A percentile compares a stretch with the other conserved stretches of the same genome.
These are phyloP conservation scores for Boletus rubescentipes DNA, from an alignment of 768 basidiomycete genomes.

Conservation along the genomic window DNA sequence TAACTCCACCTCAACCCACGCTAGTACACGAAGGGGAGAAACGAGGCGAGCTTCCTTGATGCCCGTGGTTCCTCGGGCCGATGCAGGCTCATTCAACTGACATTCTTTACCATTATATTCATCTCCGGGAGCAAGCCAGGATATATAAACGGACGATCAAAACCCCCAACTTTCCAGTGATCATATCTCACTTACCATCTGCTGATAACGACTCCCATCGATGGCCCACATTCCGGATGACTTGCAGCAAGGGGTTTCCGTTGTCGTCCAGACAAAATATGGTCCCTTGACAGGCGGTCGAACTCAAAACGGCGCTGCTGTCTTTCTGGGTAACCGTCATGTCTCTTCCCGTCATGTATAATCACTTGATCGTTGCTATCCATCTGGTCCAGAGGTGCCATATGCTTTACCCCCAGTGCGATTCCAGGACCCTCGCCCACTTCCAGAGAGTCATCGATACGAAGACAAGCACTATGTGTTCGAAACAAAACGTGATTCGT, in stretches of 20 bases:
- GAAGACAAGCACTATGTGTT: conserved; percentile 55
- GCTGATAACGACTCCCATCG: not conserved
- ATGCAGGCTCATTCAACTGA: not conserved
- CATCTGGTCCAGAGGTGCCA: conserved; percentile 53
- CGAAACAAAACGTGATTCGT: conserved; percentile 53
- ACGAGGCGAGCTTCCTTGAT: not conserved
- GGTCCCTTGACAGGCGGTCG: conserved; percentile 61
- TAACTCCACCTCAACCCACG: no score
- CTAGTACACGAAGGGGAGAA: not conserved
- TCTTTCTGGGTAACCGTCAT: conserved; percentile 54
- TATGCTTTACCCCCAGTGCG: conserved; percentile 65
- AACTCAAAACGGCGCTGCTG: conserved; percentile 56
- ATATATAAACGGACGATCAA: not conserved
- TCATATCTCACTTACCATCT: not conserved
- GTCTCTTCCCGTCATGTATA: not conserved
- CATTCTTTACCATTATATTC: not conserved
- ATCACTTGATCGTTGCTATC: not conserved
- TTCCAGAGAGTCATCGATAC: conserved; percentile 57
- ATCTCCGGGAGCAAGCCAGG: not conserved
- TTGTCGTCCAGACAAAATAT: conserved; percentile 48
- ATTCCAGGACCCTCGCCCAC: conserved; percentile 61
- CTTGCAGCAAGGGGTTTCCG: not conserved
- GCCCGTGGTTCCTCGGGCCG: not conserved
- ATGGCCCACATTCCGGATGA: conserved; percentile 12
- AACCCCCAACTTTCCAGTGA: not conserved